These are phyloP conservation scores for Primulina tabacum DNA, from an alignment of 257 asterid species.

Conservation along the genomic window DNA sequence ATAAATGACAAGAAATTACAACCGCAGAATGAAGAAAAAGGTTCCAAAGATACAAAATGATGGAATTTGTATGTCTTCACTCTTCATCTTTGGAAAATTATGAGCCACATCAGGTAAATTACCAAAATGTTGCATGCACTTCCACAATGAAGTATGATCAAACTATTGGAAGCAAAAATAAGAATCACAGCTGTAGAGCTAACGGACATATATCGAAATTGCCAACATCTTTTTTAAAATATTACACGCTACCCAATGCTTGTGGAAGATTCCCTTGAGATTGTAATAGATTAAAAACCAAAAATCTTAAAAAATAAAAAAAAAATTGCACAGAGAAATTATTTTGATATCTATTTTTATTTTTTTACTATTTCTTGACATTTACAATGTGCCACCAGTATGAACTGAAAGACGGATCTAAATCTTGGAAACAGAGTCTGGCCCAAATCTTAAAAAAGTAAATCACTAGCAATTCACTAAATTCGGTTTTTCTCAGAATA, in stretches of 20 bases:
- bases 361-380: too few species aligned
- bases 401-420: neutral
- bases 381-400: too few species aligned
- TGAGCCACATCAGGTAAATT: neutral
- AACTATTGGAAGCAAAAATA: neutral
- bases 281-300: too few species aligned
- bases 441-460: neutral
- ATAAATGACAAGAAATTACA: neutral
- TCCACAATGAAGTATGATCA: neutral
- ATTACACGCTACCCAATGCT: neutral
- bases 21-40: neutral
- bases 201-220: neutral
- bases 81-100: neutral
- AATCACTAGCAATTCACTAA: neutral
- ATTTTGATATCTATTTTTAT: neutral
- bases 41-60: neutral
- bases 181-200: neutral
- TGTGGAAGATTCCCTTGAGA: neutral
- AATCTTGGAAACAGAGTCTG: neutral
- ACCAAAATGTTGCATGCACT: neutral
- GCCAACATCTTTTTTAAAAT: neutral
- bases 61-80: neutral
- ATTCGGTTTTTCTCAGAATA: slow-evolving; percentile 13
- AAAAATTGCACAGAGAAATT: neutral
- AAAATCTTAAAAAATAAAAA: too few species aligned